Evolutionary conservation across 176 grass and related monocot genomes (phyloP), one percentile per base, ranked within the genome.

Genomic region (Phoenix dactylifera): DNA sequence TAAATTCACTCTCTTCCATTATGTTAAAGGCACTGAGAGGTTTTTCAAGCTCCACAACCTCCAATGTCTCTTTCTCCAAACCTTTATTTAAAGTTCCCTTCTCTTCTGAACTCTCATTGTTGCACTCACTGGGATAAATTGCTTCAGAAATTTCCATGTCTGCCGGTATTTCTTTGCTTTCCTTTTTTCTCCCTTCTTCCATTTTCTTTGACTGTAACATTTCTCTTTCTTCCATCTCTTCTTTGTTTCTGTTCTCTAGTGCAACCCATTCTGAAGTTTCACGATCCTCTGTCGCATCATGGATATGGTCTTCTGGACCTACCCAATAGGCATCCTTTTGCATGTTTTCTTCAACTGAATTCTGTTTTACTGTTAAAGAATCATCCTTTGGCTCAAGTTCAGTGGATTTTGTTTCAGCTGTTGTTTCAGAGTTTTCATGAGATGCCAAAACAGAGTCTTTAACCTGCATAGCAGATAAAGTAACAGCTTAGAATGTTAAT

Each of bases 301-400:
- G 52, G 12, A 52, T 44, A 61, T 76, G 54, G 18, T 57, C 55
- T 60, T 68, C 64, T 60, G 29, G 16, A 55, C 18, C 32, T 64
- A 74, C 16, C 49, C 24, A 4, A 55, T 5, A 18, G 17, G 52
- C 51, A 65, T 10, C 3, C 32, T 1, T 55, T 25, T 57, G 51
- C 20, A 55, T 3, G 49, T 18, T 57, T 39, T 7, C 0, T 35
- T 35, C 30, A 60, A 39, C 25, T 18, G 35, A 44, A 44, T 44
- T 44, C 35, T 14, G 7, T 18, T 29, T 35, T 16, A 32, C 3
- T n/a, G 58, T 7, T 19, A 18, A 12, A 32, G 26, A 1, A 60
- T 35, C 16, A 18, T 60, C 58, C 5, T 44, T 2, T 1, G 30
- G 58, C 17, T 9, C 17, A 32, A 4, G 35, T 60, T 24, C 3